Conservation (phyloP, 257 asterid genomes). For the Ilex asprella region DNA sequence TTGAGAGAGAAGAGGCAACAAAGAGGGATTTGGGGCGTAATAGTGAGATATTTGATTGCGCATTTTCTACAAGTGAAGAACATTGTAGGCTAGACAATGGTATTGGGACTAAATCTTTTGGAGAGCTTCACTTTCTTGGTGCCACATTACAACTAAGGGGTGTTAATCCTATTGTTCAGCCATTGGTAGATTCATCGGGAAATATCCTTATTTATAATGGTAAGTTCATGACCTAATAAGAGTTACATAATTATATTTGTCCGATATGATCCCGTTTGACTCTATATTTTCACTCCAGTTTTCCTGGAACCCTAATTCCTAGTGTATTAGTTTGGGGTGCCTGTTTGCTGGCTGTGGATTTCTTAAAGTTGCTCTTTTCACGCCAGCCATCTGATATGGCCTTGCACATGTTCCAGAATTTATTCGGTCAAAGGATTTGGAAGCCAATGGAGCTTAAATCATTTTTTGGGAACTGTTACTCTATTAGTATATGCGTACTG, state of each 20-base stretch:
- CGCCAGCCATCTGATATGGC: neutral
- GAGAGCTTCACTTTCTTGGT: conserved; percentile 59
- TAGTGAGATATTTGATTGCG: neutral
- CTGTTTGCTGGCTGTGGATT: conserved; percentile 1
- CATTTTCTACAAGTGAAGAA: neutral
- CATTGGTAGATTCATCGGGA: conserved; percentile 58
- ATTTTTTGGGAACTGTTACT: no score
- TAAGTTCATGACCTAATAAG: conserved; percentile 14
- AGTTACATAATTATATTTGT: neutral
- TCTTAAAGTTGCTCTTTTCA: neutral
- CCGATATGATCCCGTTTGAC: neutral
- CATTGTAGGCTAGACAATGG: conserved; percentile 14
- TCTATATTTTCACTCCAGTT: neutral
- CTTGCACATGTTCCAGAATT: neutral
- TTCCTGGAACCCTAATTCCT: neutral
- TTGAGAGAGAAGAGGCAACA: conserved; percentile 20
- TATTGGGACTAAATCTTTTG: conserved; percentile 19
- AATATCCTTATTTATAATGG: conserved; percentile 92
- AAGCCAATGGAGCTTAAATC: no score
- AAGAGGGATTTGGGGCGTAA: neutral
- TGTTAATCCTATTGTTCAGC: conserved; percentile 57
- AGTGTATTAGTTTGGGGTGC: neutral
- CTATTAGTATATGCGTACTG: no score
- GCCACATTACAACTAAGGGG: conserved; percentile 94
- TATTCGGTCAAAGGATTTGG: no score